Percentiles rank a stretch among this genome's conserved stretches.
Conservation (phyloP, 2,329 filamentous ascomycete genomes). For the Aspergillus transmontanensis region DNA sequence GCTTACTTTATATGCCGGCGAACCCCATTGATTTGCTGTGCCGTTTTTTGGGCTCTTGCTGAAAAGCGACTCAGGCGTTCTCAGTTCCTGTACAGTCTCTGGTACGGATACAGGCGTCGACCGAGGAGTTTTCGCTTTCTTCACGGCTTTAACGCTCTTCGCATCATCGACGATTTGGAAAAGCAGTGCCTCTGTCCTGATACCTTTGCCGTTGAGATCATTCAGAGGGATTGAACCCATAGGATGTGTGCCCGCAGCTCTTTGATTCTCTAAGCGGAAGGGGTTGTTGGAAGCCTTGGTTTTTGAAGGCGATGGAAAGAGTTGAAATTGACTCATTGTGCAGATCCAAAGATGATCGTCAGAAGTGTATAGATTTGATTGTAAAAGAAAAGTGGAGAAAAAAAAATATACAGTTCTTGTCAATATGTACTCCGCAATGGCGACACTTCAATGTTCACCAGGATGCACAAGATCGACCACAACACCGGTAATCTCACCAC, state of each 20-base stretch:
- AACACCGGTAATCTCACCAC: background rate
- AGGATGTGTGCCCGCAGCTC: constrained; percentile 23
- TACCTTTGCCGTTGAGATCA: constrained; percentile 31
- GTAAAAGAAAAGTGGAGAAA: background rate
- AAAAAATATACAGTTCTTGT: background rate
- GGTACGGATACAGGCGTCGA: constrained; percentile 19
- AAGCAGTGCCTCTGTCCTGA: constrained; percentile 39
- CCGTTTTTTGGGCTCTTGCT: constrained; percentile 10
- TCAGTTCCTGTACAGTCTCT: constrained; percentile 15
- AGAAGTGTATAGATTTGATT: background rate
- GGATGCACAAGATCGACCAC: background rate
- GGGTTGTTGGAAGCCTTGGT: constrained; percentile 35
- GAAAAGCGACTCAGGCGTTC: constrained; percentile 20
- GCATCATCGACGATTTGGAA: constrained; percentile 43
- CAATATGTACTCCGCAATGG: background rate
- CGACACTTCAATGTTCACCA: background rate
- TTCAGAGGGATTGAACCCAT: constrained; percentile 32
- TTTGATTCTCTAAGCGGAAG: constrained; percentile 32
- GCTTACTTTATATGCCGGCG: background rate
- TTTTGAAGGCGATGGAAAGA: constrained; percentile 42
- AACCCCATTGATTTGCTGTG: background rate
- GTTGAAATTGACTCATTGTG: constrained; percentile 42
- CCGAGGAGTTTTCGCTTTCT: constrained; percentile 22
- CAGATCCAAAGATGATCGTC: background rate
- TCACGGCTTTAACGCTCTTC: constrained; percentile 30